phyloP scores from a whole-genome alignment of 2,329 filamentous ascomycete species.

The Trichoderma brevicompactum region DNA sequence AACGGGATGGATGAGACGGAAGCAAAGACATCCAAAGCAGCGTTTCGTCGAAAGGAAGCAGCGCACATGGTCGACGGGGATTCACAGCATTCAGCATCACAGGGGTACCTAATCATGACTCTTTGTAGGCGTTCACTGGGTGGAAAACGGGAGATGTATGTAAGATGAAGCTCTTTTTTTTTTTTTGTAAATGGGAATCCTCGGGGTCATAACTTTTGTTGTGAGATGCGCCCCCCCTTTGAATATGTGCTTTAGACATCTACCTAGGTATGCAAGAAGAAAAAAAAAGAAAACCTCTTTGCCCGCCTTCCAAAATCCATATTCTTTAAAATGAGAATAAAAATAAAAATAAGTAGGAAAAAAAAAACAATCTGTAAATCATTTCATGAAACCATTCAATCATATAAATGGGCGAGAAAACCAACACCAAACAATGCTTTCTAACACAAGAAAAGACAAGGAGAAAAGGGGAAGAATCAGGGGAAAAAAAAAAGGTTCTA shows the following conservation, averaged over 20 bases:
- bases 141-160: constrained; percentile 4
- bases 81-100: constrained; percentile 9
- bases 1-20: background rate
- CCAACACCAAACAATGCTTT: constrained; percentile 23
- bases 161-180: constrained; percentile 19
- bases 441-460: background rate
- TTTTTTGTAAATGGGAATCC: constrained; percentile 15
- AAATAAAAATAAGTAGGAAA: background rate
- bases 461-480: background rate
- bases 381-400: constrained; percentile 23
- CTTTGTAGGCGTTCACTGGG: constrained; percentile 20
- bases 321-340: background rate
- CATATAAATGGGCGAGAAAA: constrained; percentile 2
- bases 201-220: constrained; percentile 1
- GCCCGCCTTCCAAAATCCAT: constrained; percentile 12
- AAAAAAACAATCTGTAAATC: constrained; percentile 17
- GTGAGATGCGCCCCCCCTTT: background rate
- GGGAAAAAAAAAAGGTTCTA: background rate
- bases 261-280: constrained; percentile 22
- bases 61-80: background rate
- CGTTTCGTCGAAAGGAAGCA: constrained; percentile 1
- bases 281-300: background rate
- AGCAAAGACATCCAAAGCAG: constrained; percentile 18
- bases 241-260: constrained; percentile 19
- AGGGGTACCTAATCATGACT: constrained; percentile 15